These are phyloP conservation scores for Pichia sp. DNA, from an alignment of 1,139 yeast genomes.

Conservation along the genomic window DNA sequence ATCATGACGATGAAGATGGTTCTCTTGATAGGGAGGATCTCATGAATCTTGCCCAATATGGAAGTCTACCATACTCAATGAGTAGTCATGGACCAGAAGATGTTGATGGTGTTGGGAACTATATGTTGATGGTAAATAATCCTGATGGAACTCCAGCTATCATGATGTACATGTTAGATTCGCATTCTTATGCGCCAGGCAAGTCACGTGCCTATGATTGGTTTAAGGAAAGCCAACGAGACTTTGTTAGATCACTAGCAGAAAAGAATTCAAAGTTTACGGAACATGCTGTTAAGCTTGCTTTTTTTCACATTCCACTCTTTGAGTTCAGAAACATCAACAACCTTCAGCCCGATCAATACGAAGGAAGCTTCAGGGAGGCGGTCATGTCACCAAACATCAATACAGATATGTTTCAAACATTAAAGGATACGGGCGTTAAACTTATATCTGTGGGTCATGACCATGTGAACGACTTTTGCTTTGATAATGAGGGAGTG, in stretches of 20 bases:
- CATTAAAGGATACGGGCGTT: slow-evolving; percentile 58
- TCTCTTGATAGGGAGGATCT: slow-evolving; percentile 52
- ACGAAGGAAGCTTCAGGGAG: slow-evolving; percentile 48
- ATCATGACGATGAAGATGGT: slow-evolving; percentile 84
- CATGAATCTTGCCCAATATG: slow-evolving; percentile 41
- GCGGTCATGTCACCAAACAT: slow-evolving; percentile 70
- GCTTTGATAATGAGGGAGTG: slow-evolving; percentile 47
- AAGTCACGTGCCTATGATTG: slow-evolving; percentile 77
- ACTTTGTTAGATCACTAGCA: slow-evolving; percentile 40
- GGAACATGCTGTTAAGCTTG: slow-evolving; percentile 55
- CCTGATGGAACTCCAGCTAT: slow-evolving; percentile 38
- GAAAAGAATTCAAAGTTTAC: slow-evolving; percentile 11
- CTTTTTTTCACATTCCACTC: slow-evolving; percentile 88
- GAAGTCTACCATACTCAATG: slow-evolving; percentile 57
- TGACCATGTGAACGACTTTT: slow-evolving; percentile 91
- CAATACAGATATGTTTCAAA: slow-evolving; percentile 57
- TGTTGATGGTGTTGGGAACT: slow-evolving; percentile 77
- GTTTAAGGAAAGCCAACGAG: slow-evolving; percentile 67
- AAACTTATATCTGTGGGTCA: slow-evolving; percentile 78
- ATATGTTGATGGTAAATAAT: slow-evolving; percentile 39
- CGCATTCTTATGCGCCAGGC: slow-evolving; percentile 68
- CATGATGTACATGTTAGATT: slow-evolving; percentile 69
- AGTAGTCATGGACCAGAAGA: slow-evolving; percentile 56
- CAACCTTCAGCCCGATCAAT: slow-evolving; percentile 17
- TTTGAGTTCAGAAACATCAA: slow-evolving; percentile 51